These are phyloP conservation scores for Aspergillus sp. DNA, from an alignment of 2,329 filamentous ascomycete species.

Conservation along the genomic window DNA sequence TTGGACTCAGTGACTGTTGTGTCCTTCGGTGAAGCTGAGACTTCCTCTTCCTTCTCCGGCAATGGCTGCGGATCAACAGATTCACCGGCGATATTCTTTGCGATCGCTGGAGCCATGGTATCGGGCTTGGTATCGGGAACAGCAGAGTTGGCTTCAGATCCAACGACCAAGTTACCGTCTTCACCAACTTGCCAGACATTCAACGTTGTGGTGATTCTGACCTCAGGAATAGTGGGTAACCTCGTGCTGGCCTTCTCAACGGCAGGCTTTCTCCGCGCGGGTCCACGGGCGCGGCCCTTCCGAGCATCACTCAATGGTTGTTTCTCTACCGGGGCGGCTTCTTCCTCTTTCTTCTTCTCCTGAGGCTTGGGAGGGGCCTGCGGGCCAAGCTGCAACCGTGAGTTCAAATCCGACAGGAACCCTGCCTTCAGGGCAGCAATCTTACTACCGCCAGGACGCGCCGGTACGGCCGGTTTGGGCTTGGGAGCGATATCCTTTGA, in stretches of 20 bases:
- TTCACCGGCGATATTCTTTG: constrained; percentile 39
- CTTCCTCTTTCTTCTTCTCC: constrained; percentile 56
- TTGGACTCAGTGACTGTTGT: neutral
- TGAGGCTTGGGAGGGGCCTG: constrained; percentile 70
- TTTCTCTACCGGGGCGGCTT: constrained; percentile 67
- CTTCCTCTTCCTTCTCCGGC: constrained; percentile 10
- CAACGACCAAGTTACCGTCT: constrained; percentile 38
- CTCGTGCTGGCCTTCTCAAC: constrained; percentile 56
- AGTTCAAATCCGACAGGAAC: constrained; percentile 92
- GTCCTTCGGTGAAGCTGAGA: constrained; percentile 6
- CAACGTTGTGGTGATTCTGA: constrained; percentile 43
- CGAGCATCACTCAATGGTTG: constrained; percentile 83
- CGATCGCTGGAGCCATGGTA: constrained; percentile 32
- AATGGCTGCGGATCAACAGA: constrained; percentile 31
- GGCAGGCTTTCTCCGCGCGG: constrained; percentile 71
- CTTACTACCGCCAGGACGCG: constrained; percentile 76
- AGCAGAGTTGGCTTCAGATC: constrained; percentile 19
- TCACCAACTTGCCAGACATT: constrained; percentile 43
- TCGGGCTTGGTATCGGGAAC: constrained; percentile 19
- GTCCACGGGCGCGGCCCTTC: constrained; percentile 86
- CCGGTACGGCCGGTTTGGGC: constrained; percentile 80
- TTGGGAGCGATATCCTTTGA: constrained; percentile 51
- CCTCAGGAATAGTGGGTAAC: constrained; percentile 38
- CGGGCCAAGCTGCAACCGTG: constrained; percentile 83
- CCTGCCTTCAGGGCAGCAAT: constrained; percentile 88